These are phyloP conservation scores for Pythium phragmitis DNA, from an alignment of 352 stramenopile species.

Conservation along the genomic window DNA sequence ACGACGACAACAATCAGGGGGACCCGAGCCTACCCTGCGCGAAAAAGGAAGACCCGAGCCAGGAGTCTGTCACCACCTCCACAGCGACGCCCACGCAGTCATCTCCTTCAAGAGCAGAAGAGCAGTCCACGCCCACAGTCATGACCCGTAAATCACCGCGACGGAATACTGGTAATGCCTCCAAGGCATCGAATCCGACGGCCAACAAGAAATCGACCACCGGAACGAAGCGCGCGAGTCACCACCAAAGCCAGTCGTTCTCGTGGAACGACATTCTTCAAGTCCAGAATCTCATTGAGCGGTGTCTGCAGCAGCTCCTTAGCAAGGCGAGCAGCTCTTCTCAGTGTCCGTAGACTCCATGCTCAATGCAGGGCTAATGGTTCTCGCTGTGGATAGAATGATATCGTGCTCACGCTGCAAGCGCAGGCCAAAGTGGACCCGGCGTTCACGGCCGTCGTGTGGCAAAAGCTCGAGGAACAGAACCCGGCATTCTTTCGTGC, in stretches of 20 bases:
- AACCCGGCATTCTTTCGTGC: constrained; percentile 89
- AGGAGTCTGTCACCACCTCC: background rate
- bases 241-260: constrained; percentile 30
- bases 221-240: constrained; percentile 17
- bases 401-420: constrained; percentile 62
- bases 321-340: constrained; percentile 60
- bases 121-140: background rate
- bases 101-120: background rate
- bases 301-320: constrained; percentile 89
- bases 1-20: background rate
- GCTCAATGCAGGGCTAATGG: no score
- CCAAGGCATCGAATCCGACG: background rate
- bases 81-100: background rate
- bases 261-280: constrained; percentile 89
- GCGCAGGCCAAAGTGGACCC: constrained; percentile 83
- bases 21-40: background rate
- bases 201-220: constrained; percentile 26
- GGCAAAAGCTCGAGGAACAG: constrained; percentile 91
- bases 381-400: constrained; percentile 32
- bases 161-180: background rate
- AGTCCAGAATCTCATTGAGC: constrained; percentile 90
- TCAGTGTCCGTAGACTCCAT: background rate
- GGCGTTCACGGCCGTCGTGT: constrained; percentile 83
- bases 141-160: constrained; percentile 14
- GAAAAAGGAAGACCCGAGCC: background rate